phyloP scores from a whole-genome alignment of 2,329 filamentous ascomycete genomes.

The Exophiala sideris region DNA sequence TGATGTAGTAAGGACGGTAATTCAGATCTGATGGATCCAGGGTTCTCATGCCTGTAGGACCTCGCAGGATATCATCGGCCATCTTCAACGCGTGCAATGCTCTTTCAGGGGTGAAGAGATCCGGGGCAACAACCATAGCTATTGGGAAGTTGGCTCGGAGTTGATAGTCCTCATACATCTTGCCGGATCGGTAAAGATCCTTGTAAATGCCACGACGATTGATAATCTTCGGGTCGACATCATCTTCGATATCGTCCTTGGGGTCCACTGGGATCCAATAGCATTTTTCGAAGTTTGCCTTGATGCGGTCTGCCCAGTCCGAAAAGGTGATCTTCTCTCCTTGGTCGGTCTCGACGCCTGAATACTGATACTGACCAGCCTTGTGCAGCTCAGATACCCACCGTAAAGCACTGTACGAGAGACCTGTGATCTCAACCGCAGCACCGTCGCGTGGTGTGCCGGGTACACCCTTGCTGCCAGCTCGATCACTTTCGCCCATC shows the following conservation, averaged over 20 bases:
- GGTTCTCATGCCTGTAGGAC: constrained; percentile 91
- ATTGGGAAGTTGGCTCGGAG: constrained; percentile 91
- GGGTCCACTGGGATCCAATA: constrained; percentile 77
- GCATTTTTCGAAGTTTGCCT: constrained; percentile 83
- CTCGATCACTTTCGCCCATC: constrained; percentile 96
- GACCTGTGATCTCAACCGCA: constrained; percentile 89
- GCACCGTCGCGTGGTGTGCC: constrained; percentile 96
- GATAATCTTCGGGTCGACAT: constrained; percentile 73
- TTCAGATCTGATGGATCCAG: constrained; percentile 89
- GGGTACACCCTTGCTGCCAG: constrained; percentile 86
- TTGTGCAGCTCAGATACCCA: constrained; percentile 72
- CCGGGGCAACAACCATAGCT: constrained; percentile 88
- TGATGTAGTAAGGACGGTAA: constrained; percentile 92
- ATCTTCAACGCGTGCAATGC: constrained; percentile 76
- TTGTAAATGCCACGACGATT: constrained; percentile 98
- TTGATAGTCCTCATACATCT: constrained; percentile 97
- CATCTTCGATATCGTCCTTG: constrained; percentile 67
- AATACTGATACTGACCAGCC: constrained; percentile 67
- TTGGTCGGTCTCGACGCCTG: constrained; percentile 65
- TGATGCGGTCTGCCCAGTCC: constrained; percentile 77
- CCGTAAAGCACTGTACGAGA: constrained; percentile 81
- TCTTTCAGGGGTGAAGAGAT: constrained; percentile 75
- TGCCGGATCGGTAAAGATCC: constrained; percentile 88
- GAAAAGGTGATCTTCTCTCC: constrained; percentile 64
- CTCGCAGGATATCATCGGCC: constrained; percentile 74